Evolutionary conservation across 441 rosid genomes (phyloP).

Genomic region (Pelargonium hybrid): DNA sequence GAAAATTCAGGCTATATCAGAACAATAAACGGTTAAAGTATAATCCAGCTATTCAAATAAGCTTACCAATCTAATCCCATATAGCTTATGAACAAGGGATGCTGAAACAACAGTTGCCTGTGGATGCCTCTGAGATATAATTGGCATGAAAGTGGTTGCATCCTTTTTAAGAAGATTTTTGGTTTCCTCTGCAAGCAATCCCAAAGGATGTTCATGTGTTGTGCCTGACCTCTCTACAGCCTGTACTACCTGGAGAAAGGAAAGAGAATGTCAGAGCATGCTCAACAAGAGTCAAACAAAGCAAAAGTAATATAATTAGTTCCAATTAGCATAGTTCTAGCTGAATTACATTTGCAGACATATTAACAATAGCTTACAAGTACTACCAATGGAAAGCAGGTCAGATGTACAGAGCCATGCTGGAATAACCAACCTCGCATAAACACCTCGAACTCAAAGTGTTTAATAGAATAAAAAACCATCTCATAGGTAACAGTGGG

Average conservation of each 20-base stretch:
- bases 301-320: background rate
- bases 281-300: background rate
- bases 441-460: background rate
- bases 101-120: conserved; percentile 64
- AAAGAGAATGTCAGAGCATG: conserved; percentile 1
- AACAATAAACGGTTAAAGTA: conserved; percentile 1
- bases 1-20: background rate
- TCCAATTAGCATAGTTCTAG: background rate
- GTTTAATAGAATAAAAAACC: conserved; percentile 1
- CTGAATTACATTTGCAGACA: background rate
- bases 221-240: conserved; percentile 60
- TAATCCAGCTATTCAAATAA: conserved; percentile 8
- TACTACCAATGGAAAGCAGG: background rate
- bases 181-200: conserved; percentile 81
- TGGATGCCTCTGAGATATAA: conserved; percentile 76
- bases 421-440: background rate
- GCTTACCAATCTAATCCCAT: conserved; percentile 81
- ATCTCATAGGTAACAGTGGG: background rate
- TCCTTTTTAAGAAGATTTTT: conserved; percentile 69
- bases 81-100: conserved; percentile 81
- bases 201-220: conserved; percentile 60
- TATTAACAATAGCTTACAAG: background rate
- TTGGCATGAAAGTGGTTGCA: conserved; percentile 57
- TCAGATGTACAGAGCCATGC: background rate
- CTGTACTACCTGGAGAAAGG: conserved; percentile 45